Evolutionary conservation across 257 asterid species (phyloP), one percentile per base, ranked within the genome.

Genomic region (Anisodus acutangulus): DNA sequence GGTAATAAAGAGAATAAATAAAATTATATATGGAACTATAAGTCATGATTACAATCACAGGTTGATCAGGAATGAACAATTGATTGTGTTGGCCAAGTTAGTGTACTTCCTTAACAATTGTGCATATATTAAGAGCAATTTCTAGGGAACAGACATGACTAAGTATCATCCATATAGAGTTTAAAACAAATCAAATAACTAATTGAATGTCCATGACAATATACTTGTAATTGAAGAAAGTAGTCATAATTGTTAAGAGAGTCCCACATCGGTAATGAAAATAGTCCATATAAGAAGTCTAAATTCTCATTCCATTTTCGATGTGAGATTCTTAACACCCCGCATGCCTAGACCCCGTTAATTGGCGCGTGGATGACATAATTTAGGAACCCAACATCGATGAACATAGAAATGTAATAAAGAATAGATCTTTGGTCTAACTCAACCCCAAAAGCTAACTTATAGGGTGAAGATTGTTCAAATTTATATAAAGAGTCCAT

Each of bases 171-270:
- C 6, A 19, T 9, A 10, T 10, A 22, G n/a, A 11, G 41, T 72
- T 72, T 72, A 72, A 11, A 9, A 47, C 59, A 72, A 19, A 72
- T 72, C n/a, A 72, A 45, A n/a, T 11, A 31, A 47, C n/a, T 72
- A 22, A 72, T 72, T 71, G 9, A 35, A 72, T 72, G 59, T 10
- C 58, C 66, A 53, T 74, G 69, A 62, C 80, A 13, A 31, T 45
- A 9, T n/a, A 82, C 80, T 84, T 22, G 26, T 22, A 22, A 22
- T 22, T 69, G 58, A 81, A 26, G 68, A 54, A 3, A 80, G n/a
- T 41, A 67, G 82, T 55, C 84, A 67, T 76, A 64, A 22, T 22
- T 22, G 26, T 22, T 22, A 22, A 22, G 26, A 22, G 26, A 22
- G 26, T 22, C 26, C 26, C 26, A 22, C 26, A 22, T 22, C 26